Base-by-base conservation (phyloP, 495 filamentous ascomycete genomes). In the Lepidopterella palustris region DNA sequence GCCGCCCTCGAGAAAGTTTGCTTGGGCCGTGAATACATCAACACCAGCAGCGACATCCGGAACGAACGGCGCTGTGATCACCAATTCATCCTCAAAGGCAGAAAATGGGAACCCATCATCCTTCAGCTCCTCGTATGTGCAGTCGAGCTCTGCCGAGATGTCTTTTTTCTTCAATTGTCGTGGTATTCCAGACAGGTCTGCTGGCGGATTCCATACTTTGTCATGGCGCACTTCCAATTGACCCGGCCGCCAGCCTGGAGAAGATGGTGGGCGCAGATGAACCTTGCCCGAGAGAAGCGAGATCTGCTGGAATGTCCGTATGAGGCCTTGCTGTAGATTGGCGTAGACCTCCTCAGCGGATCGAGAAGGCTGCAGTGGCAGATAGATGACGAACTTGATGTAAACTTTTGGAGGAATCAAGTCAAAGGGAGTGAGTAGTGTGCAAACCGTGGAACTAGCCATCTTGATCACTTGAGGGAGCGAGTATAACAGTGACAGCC, bases 1-100 rank as follows among this genome's bases (percentile, higher is more conserved):
- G 6, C 54, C 66, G 21, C 72, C 72, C 25, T 67, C 48, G 31
- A 75, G 60, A 54, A 74, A 75, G 53, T 73, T 74, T 57, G 69
- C 72, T 57, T 74, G 71, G 11, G 65, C 72, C 15, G 66, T 50
- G 24, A 73, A 57, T 23, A 74, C 49, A 26, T 68, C 65, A 6
- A 74, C 49, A 26, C 66, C 65, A 6, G 70, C 66, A 15, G 72
- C 71, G 8, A 72, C 39, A 32, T 32, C 49, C n/a, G 67, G 69
- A 56, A 72, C 71, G n/a, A 64, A 60, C 42, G 64, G 20, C 23
- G 53, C 60, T 31, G 45, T n/a, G 25, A 71, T 53, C 24, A 72
- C 57, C 13, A 64, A 35, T 45, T 60, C 53, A 32, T 72, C 70
- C 26, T 56, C 39, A 49, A 26, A 57, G 20, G 24, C 11, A 11